Percentiles rank a stretch among this genome's conserved stretches.
phyloP scores from a whole-genome alignment of 164 flowering plant species.

The Taxillus chinensis region DNA sequence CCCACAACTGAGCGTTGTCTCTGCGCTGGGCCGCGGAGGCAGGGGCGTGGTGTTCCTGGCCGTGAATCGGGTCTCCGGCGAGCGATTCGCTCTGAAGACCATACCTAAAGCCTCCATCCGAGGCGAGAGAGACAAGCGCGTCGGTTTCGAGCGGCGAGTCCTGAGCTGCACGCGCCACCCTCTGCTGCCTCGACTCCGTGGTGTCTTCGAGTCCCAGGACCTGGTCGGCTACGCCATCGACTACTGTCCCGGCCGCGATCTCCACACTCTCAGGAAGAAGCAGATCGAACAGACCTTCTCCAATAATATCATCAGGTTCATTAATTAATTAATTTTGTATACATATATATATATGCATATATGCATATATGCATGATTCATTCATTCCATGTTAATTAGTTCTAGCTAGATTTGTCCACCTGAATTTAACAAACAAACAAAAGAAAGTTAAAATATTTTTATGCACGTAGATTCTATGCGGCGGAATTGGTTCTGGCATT shows the following conservation, averaged over 20 bases:
- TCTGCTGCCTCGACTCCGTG: slow-evolving; percentile 56
- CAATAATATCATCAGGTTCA: slow-evolving; percentile 59
- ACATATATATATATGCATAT: no score
- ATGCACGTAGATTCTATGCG: slow-evolving; percentile 53
- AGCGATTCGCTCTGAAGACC: slow-evolving; percentile 52
- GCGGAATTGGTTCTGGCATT: slow-evolving; percentile 75
- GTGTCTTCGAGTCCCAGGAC: slow-evolving; percentile 39
- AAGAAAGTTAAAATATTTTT: background rate
- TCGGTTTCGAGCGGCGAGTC: slow-evolving; percentile 57
- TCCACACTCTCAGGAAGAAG: slow-evolving; percentile 33
- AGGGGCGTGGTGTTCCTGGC: slow-evolving; percentile 76
- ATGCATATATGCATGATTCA: background rate
- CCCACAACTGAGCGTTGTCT: slow-evolving; percentile 25
- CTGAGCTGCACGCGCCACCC: slow-evolving; percentile 47
- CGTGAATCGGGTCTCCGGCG: slow-evolving; percentile 4
- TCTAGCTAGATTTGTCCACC: background rate
- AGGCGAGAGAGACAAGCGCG: slow-evolving; percentile 26
- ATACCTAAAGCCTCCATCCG: slow-evolving; percentile 33
- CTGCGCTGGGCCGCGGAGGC: slow-evolving; percentile 76
- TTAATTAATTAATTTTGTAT: background rate
- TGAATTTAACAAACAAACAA: no score
- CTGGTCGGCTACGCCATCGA: slow-evolving; percentile 66
- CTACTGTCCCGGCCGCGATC: slow-evolving; percentile 70
- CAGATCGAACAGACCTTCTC: slow-evolving; percentile 83
- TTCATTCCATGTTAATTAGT: background rate